These are phyloP conservation scores for Codiaeum variegatum DNA, from an alignment of 441 rosid genomes.

Conservation along the genomic window DNA sequence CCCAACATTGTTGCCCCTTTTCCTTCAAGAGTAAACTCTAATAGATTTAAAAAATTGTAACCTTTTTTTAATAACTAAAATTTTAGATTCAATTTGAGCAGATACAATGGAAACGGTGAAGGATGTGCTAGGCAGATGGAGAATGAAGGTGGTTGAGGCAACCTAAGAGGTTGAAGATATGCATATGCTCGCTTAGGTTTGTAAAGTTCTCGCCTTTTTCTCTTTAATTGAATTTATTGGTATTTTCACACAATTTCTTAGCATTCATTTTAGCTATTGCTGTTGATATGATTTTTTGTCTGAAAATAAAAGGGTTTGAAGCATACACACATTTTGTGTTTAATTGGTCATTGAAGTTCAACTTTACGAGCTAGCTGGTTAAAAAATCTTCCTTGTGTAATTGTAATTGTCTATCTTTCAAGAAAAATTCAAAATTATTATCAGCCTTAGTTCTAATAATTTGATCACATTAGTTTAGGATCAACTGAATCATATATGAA, in stretches of 20 bases:
- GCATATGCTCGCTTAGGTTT: conserved; percentile 1
- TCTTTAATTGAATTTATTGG: background rate
- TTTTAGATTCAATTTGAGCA: conserved; percentile 25
- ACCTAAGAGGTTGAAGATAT: conserved; percentile 80
- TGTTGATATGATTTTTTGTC: background rate
- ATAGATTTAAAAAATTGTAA: too few relatives aligned
- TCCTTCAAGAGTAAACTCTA: too few relatives aligned
- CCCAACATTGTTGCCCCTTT: too few relatives aligned
- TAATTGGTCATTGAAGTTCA: background rate
- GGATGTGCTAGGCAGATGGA: conserved; percentile 70
- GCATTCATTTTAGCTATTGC: background rate
- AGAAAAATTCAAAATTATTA: background rate
- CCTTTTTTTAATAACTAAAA: background rate
- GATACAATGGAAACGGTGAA: conserved; percentile 75
- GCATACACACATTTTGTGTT: background rate
- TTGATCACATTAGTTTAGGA: background rate
- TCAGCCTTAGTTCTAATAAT: background rate
- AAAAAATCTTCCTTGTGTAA: background rate
- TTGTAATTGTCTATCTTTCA: background rate
- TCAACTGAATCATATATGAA: background rate
- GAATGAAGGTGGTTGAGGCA: conserved; percentile 76
- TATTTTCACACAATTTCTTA: background rate
- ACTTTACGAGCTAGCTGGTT: background rate
- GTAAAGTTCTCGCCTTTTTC: background rate
- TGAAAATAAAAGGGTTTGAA: background rate